Base-by-base conservation (phyloP, 1,284 basidiomycete genomes). In the Sporisorium reilianum region DNA sequence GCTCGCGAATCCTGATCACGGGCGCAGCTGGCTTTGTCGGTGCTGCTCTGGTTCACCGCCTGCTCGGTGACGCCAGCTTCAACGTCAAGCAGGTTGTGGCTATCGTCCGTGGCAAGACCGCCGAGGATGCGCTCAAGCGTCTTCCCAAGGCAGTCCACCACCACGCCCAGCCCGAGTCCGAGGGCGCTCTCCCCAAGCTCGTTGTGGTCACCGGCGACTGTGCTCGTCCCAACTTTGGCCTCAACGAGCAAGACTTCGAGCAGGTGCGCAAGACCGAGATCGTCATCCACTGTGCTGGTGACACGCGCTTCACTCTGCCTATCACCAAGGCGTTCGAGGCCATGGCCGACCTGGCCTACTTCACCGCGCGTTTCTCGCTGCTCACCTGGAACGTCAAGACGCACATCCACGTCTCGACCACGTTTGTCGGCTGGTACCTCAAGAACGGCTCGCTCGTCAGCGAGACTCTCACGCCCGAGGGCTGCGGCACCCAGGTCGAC, bases 21-120 rank as follows among this genome's bases (percentile, higher is more conserved):
- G 72, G 72, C 18, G 72, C 67, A 36, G 72, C 72, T 38, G 72
- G 72, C 32, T 75, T 75, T 44, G 72, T 75, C n/a, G 72, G 72
- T 23, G 68, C 69, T 22, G 72, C 68, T 22, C 49, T 75, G 25
- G 60, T 72, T 41, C 63, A 71, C 45, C 63, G 72, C n/a, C 38
- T 75, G 2, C 61, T 75, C 25, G 34, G 49, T 18, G 72, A 75
- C 46, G 9, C 49, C 6, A 48, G 25, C 22, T 64, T 75, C 54
- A 53, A 65, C 50, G 53, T 72, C 59, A 75, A 75, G 56, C 67
- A 72, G 56, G 52, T 75, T 10, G 66, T 75, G 11, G 67, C 67
- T 5, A 71, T 75, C 25, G 63, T 75, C 10, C 72, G 72, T 14
- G 72, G 68, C 12, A 60, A 75, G 51, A 70, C 72, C 16, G 46